Base-by-base conservation (phyloP, 2,329 filamentous ascomycete genomes). In the Fusarium heterosporum region DNA sequence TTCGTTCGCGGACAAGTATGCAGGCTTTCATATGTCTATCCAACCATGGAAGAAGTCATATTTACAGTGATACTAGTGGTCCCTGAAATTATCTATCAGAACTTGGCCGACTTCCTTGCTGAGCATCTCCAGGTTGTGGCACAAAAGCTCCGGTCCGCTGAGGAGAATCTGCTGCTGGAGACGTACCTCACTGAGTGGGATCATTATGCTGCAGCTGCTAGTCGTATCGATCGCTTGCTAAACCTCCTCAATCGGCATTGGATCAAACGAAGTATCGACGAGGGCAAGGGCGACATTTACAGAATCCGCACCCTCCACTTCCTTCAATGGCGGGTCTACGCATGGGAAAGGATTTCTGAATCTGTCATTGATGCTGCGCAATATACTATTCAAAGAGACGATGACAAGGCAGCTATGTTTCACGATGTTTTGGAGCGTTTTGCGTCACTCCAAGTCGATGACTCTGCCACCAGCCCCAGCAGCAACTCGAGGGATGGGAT, bases 181-280 rank as follows among this genome's bases (percentile, higher is more conserved):
- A n/a, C n/a, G 6, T 53, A 53, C 3, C 8, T 53, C 10, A 6
- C 22, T 1, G 30, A 36, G 13, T 53, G 50, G 50, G 30, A 38
- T 12, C 50, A 4, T 13, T 53, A 45, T 30, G 1, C 8, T 10
- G 13, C 13, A 13, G 30, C 47, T 22, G 40, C 50, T 7, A 28
- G 22, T 5, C 50, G 22, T 1, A n/a, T 53, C 6, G 22, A 53
- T n/a, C 50, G 19, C 10, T 14, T 53, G 12, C 1, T 53, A 2
- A 28, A 53, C 8, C 40, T 53, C 25, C 13, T 53, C 17, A 53
- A 53, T 13, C 40, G 50, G 13, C 50, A 53, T 16, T 45, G 29
- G 30, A 16, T 53, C 4, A 2, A 16, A 4, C 19, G 40, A 12
- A 16, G 4, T n/a, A 28, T 45, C 4, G 50, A 53, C 6, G 40